Evolutionary conservation across 164 flowering plant genomes (phyloP), one percentile per base, ranked within the genome.

Genomic region (Berberis vulgaris): DNA sequence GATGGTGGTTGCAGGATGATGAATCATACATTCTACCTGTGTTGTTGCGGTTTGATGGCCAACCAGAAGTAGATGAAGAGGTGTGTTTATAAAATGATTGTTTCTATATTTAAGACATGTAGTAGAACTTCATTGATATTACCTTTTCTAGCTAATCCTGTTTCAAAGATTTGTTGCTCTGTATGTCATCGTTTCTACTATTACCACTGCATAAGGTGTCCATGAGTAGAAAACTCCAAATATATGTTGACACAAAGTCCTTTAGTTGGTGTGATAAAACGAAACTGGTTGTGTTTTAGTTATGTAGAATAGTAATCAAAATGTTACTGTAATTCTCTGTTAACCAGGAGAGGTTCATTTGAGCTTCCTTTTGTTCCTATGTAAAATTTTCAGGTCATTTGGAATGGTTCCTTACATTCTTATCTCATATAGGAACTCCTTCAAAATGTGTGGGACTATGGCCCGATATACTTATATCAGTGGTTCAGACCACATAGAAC

Each of bases 51-150:
- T 95, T 89, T 76, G 97, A 91, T 55, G 99, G 97, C 64, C 89
- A 85, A 69, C 99, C 99, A 67, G 92, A 86, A 77, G 84, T 95
- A 43, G 97, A 95, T 77, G 94, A 95, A 49, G 86, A 88, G 96
- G 97, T 89, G 63, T 60, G 83, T 70, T 71, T 45, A 6, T 38
- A 40, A 42, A 57, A 11, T 38, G 9, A 49, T 49, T 63, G 41
- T 10, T 40, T 62, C 11, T 54, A 26, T 3, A 8, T n/a, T 10
- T 5, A 6, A 54, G 41, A 54, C 5, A 38, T 54, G 57, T n/a
- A 41, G 40, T 54, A 26, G 26, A 26, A 26, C 57, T 54, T 3
- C 6, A 13, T 26, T 7, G 11, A 52, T 26, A 52, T 10, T 26
- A 26, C 26, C 26, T 26, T 26, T 1, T 52, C 11, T 52, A 52